Evolutionary conservation across 73 alveolate genomes (phyloP), one percentile per base, ranked within the genome.

Genomic region (Diophrys appendiculata): DNA sequence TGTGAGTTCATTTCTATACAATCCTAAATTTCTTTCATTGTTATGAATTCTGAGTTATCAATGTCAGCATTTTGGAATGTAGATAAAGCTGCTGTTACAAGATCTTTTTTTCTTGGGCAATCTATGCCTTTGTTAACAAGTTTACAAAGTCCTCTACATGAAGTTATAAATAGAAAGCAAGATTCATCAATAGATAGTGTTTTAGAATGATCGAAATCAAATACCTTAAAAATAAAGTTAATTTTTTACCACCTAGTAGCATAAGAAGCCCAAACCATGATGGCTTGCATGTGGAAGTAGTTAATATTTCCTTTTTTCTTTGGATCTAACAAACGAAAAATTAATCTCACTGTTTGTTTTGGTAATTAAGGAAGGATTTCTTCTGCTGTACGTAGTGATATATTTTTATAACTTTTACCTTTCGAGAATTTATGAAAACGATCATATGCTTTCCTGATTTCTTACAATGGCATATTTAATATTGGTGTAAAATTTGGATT

Each of bases 1-100:
- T 55, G 76, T 29, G 33, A 54, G 68, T 73, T 76, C 27, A 71
- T 55, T 60, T 76, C 84, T 26, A 76, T 73, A 68, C 84, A 76
- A 55, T 54, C 68, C 30, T 27, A 55, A 29, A 76, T 76, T 18
- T 43, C 60, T 43, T 43, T 43, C 5, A 43, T 5, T 11, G 60
- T 43, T 11, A 43, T 43, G 18, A 43, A 43, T 18, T 43, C 60
- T 5, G n/a, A 11, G 18, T 43, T 43, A 43, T 43, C 60, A 43
- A 43, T 43, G 18, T 43, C 60, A 11, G 60, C 60, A 43, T 43
- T 43, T 18, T 43, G 18, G 18, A 43, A 43, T 5, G 60, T 43
- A 43, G n/a, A 11, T 18, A 43, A 18, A 11, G n/a, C 60, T 43
- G 60, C 60, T 43, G 60, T 43, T 11, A 43, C 18, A 11, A 43